Evolutionary conservation across 768 basidiomycete species (phyloP), one percentile per base, ranked within the genome.

Genomic region (Kondoa malvinella): DNA sequence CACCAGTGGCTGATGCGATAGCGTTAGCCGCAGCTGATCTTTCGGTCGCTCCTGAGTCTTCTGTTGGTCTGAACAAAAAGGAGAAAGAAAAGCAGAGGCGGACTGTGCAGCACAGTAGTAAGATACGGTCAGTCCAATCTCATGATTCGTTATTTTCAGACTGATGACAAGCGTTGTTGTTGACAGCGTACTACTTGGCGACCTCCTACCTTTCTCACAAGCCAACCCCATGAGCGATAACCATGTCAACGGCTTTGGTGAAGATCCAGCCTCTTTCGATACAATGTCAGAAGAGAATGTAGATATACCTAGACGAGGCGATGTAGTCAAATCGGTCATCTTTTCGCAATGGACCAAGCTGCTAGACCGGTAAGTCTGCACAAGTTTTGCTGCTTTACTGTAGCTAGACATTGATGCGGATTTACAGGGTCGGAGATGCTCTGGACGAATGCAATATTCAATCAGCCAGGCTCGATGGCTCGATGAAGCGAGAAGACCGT

Each of bases 401-500:
- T 92, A 76, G 56, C 25, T 94, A 91, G 90, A 94, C 90, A 2
- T 82, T 83, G 34, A 92, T 92, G 1, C 30, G 1, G n/a, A 27
- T 30, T 63, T 17, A 16, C 73, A 78, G 65, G 69, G 76, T 72
- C 70, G 75, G 75, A 67, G 73, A 73, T 30, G 71, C 72, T 1
- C 84, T 92, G 40, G 89, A 91, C 78, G 89, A 89, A 85, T 83
- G 86, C 12, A 82, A 84, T 30, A 99, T 99, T 75, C 83, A 82
- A 29, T 95, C 89, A 76, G 88, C 92, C 72, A 86, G 95, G 63
- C 79, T 99, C 57, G 95, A 99, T 77, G 95, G 95, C 0, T 92
- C 90, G 1, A 99, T 99, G 95, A 92, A 88, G 76, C 86, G 94
- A 61, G 92, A 95, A 65, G 92, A 94, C 66, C 85, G 95, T 21